Conservation (phyloP, 75 land plant species). For the Sequoia sempervirens region DNA sequence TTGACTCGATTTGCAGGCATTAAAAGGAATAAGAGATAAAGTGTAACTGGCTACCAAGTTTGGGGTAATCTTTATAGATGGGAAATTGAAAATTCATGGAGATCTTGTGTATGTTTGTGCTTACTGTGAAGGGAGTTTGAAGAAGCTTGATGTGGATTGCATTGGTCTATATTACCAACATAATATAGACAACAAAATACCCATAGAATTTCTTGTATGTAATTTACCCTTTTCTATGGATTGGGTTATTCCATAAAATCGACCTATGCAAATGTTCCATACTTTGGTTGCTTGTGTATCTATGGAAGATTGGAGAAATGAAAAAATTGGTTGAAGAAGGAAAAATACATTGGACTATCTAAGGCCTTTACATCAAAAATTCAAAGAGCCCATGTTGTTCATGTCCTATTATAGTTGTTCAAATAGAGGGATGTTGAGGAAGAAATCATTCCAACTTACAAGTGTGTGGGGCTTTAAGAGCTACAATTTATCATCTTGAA, state of each 20-base stretch:
- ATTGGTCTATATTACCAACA: too few species aligned
- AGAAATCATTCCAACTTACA: conserved; percentile 63
- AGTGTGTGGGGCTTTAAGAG: conserved; percentile 33
- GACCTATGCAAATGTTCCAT: not conserved
- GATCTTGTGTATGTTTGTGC: too few species aligned
- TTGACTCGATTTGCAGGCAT: conserved; percentile 18
- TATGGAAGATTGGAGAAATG: too few species aligned
- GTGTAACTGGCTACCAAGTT: too few species aligned
- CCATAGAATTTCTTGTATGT: conserved; percentile 44
- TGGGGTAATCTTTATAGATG: too few species aligned
- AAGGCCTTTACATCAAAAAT: conserved; percentile 58
- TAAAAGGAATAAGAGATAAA: too few species aligned
- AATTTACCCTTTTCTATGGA: not conserved
- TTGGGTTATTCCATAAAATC: too few species aligned
- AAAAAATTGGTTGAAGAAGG: conserved; percentile 78
- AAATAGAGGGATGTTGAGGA: conserved; percentile 71
- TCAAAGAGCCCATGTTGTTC: conserved; percentile 55
- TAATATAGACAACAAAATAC: conserved; percentile 34
- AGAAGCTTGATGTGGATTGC: too few species aligned
- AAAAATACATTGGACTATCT: conserved; percentile 64
- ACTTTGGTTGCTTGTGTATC: conserved; percentile 40
- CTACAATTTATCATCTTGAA: not conserved
- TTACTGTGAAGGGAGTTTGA: too few species aligned
- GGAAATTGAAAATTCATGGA: too few species aligned
- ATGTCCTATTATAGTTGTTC: conserved; percentile 49